phyloP scores from a whole-genome alignment of 2,329 filamentous ascomycete genomes.

The Fusarium scirpi region DNA sequence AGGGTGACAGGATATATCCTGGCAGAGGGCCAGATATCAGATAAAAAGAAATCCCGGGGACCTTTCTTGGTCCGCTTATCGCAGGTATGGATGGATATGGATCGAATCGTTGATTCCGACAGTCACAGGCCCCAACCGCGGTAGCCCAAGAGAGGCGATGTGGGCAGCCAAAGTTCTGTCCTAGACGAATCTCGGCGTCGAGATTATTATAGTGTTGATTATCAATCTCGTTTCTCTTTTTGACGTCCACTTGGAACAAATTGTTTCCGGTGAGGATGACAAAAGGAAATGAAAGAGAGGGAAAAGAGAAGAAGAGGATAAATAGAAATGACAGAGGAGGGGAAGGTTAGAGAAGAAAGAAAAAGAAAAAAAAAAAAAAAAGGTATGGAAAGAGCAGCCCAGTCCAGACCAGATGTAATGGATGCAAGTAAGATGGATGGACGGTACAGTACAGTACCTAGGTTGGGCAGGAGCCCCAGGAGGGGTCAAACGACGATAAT shows the following conservation, averaged over 20 bases:
- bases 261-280: conserved; percentile 37
- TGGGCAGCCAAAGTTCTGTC: conserved; percentile 17
- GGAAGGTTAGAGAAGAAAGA: conserved; percentile 17
- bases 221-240: conserved; percentile 24
- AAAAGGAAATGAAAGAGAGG: conserved; percentile 14
- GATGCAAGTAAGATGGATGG: conserved; percentile 36
- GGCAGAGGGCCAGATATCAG: conserved; percentile 33
- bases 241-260: conserved; percentile 38
- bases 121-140: conserved; percentile 22
- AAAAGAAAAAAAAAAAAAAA: conserved; percentile 15
- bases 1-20: conserved; percentile 26
- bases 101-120: conserved; percentile 16
- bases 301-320: conserved; percentile 6
- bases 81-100: neutral
- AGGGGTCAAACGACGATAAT: conserved; percentile 29
- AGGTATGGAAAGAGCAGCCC: neutral
- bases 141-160: conserved; percentile 23
- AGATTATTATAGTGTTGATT: conserved; percentile 9
- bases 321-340: conserved; percentile 11
- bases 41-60: conserved; percentile 16
- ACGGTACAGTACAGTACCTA: conserved; percentile 11
- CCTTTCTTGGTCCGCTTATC: conserved; percentile 39
- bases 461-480: conserved; percentile 12
- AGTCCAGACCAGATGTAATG: conserved; percentile 23
- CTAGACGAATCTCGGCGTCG: conserved; percentile 26